Evolutionary conservation across 2,329 filamentous ascomycete species (phyloP).

Genomic region (Aspergillus thermomutatus): DNA sequence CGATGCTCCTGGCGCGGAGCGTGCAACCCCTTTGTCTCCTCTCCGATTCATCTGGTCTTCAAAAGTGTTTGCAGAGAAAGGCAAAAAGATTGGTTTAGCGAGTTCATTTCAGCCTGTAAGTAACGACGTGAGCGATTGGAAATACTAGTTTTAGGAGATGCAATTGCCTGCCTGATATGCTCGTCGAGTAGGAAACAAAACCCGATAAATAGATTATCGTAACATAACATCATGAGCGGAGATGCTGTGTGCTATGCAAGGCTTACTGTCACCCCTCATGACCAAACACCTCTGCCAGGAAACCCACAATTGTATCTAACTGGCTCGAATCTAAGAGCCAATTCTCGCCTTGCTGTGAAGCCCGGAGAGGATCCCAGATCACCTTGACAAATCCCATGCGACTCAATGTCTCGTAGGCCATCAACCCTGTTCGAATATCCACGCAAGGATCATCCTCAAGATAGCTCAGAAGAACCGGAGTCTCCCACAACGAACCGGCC

Average conservation of each 20-base stretch:
- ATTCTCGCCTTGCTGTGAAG: background rate
- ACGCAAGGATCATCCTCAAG: background rate
- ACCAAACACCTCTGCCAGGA: background rate
- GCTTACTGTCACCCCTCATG: background rate
- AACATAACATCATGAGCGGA: background rate
- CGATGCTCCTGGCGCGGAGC: background rate
- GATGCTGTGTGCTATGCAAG: background rate
- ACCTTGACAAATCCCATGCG: background rate
- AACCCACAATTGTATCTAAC: background rate
- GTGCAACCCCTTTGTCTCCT: background rate
- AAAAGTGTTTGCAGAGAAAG: slow-evolving; percentile 8
- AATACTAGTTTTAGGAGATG: background rate
- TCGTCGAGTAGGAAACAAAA: background rate
- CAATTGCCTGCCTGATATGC: background rate
- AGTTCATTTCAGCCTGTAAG: slow-evolving; percentile 11
- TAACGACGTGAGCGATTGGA: slow-evolving; percentile 11
- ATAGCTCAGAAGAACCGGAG: background rate
- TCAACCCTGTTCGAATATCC: background rate
- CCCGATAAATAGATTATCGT: background rate
- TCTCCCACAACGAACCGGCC: background rate
- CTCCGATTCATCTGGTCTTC: background rate
- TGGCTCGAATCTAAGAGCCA: background rate
- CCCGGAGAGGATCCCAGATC: background rate
- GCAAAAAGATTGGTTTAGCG: slow-evolving; percentile 8
- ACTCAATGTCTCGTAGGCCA: background rate